Percentiles rank a stretch among this genome's conserved stretches.
phyloP scores from a whole-genome alignment of 2,329 filamentous ascomycete species.

The Penicillium expansum region DNA sequence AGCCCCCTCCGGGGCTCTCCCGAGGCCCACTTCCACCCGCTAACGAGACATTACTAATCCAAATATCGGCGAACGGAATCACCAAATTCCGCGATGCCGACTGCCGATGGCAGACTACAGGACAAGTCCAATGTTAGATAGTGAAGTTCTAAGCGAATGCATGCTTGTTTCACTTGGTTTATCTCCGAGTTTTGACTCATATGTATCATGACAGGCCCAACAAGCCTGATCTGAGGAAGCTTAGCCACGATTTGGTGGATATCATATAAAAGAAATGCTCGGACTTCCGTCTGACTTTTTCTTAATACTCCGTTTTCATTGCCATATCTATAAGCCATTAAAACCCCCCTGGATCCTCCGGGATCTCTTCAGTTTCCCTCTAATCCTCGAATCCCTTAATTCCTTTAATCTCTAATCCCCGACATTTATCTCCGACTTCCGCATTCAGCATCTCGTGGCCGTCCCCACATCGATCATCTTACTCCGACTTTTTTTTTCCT shows the following conservation, averaged over 20 bases:
- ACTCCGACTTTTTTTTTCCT: neutral
- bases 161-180: no score
- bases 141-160: neutral
- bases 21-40: neutral
- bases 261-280: neutral
- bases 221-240: neutral
- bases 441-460: neutral
- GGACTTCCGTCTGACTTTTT: neutral
- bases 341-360: neutral
- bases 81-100: neutral
- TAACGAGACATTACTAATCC: neutral
- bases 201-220: neutral
- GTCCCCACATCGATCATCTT: neutral
- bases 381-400: no score
- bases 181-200: neutral
- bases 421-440: neutral
- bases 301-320: neutral
- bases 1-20: no score
- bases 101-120: neutral
- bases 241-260: neutral
- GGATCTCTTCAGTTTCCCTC: neutral
- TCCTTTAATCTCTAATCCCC: neutral
- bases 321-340: neutral
- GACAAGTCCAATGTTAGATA: neutral
- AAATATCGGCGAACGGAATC: neutral